Percentiles rank a stretch among this genome's conserved stretches.
These are phyloP conservation scores for Quercus aquifolioides DNA, from an alignment of 306 rosid species.

Conservation along the genomic window DNA sequence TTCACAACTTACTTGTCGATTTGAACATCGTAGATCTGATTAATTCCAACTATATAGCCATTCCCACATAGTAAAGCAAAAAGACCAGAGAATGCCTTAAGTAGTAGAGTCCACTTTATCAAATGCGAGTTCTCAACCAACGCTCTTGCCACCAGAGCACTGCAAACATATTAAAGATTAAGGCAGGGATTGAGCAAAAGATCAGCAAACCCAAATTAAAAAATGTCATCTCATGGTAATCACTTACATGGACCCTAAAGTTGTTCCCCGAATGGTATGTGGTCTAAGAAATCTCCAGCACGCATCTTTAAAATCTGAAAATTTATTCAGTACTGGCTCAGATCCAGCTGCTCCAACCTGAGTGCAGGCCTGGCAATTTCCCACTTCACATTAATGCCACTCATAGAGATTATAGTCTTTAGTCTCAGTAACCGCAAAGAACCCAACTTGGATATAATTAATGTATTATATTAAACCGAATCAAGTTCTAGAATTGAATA, in stretches of 20 bases:
- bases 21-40: constrained; percentile 89
- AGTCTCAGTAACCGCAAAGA: not conserved
- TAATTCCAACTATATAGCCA: constrained; percentile 96
- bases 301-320: constrained; percentile 77
- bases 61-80: constrained; percentile 90
- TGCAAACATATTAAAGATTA: constrained; percentile 37
- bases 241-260: constrained; percentile 84
- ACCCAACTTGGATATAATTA: not conserved
- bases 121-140: constrained; percentile 83
- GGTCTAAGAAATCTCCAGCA: constrained; percentile 98
- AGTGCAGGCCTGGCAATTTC: constrained; percentile 73
- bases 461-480: not conserved
- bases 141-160: constrained; percentile 89
- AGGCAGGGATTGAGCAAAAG: not conserved
- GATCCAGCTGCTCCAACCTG: constrained; percentile 80
- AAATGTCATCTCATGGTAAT: not conserved
- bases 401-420: not conserved
- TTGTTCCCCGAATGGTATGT: constrained; percentile 90
- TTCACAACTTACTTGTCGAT: constrained; percentile 81
- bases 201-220: not conserved
- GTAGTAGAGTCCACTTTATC: constrained; percentile 91
- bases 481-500: not conserved
- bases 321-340: constrained; percentile 51
- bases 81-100: constrained; percentile 85
- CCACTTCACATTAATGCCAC: constrained; percentile 29